phyloP scores from a whole-genome alignment of 805 yeast genomes.

The Kregervanrija delftensis region DNA sequence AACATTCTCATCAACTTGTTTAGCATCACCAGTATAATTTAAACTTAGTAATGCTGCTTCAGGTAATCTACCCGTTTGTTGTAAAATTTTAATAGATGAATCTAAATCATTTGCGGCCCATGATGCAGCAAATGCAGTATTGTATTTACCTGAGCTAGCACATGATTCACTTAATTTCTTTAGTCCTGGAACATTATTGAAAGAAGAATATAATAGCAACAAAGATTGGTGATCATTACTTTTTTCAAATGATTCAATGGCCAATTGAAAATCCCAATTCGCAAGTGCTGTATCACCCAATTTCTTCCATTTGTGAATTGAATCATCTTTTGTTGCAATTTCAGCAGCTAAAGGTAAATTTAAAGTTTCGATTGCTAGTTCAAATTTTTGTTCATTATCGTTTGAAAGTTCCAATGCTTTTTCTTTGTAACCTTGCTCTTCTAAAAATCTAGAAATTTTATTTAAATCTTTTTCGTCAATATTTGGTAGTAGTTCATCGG shows the following conservation, averaged over 20 bases:
- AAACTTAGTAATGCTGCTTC: constrained; percentile 82
- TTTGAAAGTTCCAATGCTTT: constrained; percentile 79
- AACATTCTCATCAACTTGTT: constrained; percentile 38
- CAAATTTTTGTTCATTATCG: constrained; percentile 88
- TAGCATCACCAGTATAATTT: constrained; percentile 52
- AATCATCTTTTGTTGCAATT: constrained; percentile 46
- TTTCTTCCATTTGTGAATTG: constrained; percentile 78
- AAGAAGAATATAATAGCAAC: constrained; percentile 73
- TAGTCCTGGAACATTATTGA: constrained; percentile 61
- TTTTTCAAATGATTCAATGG: constrained; percentile 69
- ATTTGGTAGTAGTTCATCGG: constrained; percentile 56
- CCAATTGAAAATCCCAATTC: constrained; percentile 74
- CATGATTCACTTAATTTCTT: constrained; percentile 60
- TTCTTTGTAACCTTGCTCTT: constrained; percentile 81
- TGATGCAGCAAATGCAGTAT: constrained; percentile 84
- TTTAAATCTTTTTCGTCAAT: constrained; percentile 60
- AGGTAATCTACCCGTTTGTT: constrained; percentile 59
- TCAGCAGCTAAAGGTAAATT: constrained; percentile 67
- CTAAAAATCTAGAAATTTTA: constrained; percentile 86
- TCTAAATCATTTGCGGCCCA: constrained; percentile 77
- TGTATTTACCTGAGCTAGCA: constrained; percentile 69
- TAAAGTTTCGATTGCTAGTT: constrained; percentile 73
- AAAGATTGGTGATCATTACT: constrained; percentile 81
- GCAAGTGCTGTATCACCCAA: constrained; percentile 82
- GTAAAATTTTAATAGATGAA: constrained; percentile 58